phyloP scores from a whole-genome alignment of 192 early-diverging fungal genomes.

The Mortierella claussenii region DNA sequence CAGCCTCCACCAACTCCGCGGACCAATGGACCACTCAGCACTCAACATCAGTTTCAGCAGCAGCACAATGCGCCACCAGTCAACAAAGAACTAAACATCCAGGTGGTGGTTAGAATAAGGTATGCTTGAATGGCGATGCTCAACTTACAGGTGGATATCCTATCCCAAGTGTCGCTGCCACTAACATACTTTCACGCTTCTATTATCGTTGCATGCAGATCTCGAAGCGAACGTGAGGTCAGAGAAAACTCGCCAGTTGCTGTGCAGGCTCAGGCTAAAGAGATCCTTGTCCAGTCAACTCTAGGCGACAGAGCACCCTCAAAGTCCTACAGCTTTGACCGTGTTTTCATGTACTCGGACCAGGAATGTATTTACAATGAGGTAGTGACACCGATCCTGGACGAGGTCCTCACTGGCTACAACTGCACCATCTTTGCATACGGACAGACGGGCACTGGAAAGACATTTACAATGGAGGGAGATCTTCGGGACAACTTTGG shows the following conservation, averaged over 20 bases:
- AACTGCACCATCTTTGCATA: conserved; percentile 90
- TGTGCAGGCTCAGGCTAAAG: conserved; percentile 68
- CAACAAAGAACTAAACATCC: conserved; percentile 81
- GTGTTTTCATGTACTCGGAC: conserved; percentile 81
- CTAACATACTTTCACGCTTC: not conserved
- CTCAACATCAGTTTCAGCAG: no score
- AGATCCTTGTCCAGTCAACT: conserved; percentile 68
- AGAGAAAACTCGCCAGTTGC: conserved; percentile 70
- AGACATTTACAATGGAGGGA: conserved; percentile 98
- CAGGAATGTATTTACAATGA: conserved; percentile 87
- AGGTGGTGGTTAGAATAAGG: conserved; percentile 84
- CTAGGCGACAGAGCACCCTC: conserved; percentile 61
- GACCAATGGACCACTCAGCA: not conserved
- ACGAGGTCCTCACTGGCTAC: conserved; percentile 77
- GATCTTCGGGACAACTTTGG: conserved; percentile 68
- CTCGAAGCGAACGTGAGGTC: conserved; percentile 70
- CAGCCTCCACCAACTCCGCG: conserved; percentile 7
- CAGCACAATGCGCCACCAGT: not conserved
- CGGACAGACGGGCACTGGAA: conserved; percentile 93
- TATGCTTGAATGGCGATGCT: conserved; percentile 41
- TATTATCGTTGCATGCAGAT: conserved; percentile 26
- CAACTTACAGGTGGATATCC: no score
- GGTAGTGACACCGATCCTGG: conserved; percentile 82
- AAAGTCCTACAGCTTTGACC: conserved; percentile 90
- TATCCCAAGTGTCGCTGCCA: no score